phyloP scores from a whole-genome alignment of 257 asterid species.

The Perilla frutescens region DNA sequence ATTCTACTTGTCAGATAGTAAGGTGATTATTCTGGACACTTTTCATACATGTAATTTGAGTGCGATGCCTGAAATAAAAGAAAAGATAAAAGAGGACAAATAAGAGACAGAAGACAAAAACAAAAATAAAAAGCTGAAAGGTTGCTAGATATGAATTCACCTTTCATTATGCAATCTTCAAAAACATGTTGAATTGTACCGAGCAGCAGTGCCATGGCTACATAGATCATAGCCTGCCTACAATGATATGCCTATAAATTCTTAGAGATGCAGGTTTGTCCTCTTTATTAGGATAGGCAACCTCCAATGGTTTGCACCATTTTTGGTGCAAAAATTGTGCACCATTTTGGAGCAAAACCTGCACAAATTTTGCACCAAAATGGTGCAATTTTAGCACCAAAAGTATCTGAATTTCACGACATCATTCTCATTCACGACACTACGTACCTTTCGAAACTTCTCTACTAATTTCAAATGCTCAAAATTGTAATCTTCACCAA shows the following conservation, averaged over 20 bases:
- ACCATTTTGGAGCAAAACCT: too few species aligned
- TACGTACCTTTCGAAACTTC: slow-evolving; percentile 56
- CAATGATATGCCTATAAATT: not conserved
- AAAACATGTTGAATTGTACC: not conserved
- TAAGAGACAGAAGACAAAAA: not conserved
- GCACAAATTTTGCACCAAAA: too few species aligned
- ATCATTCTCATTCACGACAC: slow-evolving; percentile 46
- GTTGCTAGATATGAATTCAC: not conserved
- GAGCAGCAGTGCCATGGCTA: not conserved
- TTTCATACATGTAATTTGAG: not conserved
- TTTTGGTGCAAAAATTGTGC: too few species aligned
- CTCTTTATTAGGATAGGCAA: not conserved
- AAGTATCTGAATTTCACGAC: slow-evolving; percentile 60
- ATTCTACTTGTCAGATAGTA: too few species aligned
- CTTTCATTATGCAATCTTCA: not conserved
- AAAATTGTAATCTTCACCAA: slow-evolving; percentile 76
- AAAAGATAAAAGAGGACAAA: not conserved
- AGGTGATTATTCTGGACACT: not conserved
- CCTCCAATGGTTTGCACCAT: too few species aligned
- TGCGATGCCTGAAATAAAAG: not conserved
- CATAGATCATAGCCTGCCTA: not conserved
- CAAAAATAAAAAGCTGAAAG: not conserved
- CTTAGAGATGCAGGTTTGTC: not conserved
- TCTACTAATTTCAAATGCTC: slow-evolving; percentile 57
- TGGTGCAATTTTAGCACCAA: too few species aligned